phyloP scores from a whole-genome alignment of 169 alveolate species.

The Cyclospora cayetanensis region DNA sequence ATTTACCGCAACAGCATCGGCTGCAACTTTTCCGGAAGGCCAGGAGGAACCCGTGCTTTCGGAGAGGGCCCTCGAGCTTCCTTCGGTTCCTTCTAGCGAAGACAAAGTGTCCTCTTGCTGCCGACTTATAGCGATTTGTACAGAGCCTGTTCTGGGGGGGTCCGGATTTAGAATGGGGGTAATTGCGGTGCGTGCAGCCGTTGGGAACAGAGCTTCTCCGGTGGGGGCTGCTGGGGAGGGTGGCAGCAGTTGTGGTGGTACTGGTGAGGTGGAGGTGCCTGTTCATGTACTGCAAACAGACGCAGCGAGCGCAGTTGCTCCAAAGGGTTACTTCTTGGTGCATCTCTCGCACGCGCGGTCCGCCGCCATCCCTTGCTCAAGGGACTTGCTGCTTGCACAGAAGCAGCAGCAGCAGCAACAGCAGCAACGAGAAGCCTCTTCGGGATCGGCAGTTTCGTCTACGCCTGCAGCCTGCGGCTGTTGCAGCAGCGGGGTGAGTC shows the following conservation, averaged over 20 bases:
- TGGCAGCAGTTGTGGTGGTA: not conserved
- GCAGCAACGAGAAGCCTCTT: not conserved
- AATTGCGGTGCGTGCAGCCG: constrained; percentile 1
- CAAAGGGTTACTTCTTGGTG: constrained; percentile 42
- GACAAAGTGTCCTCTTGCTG: constrained; percentile 4
- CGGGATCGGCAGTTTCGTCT: not conserved
- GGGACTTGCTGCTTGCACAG: constrained; percentile 1
- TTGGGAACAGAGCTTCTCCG: not conserved
- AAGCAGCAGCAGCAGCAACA: constrained; percentile 56
- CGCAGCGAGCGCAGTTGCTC: constrained; percentile 33
- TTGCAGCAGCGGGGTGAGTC: constrained; percentile 36
- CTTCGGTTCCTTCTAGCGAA: too few species aligned
- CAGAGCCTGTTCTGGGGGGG: constrained; percentile 38
- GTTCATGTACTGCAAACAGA: constrained; percentile 42
- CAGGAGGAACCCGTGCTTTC: too few species aligned
- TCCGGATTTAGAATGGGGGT: constrained; percentile 47
- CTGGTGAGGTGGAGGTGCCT: constrained; percentile 32
- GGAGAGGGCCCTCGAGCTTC: too few species aligned
- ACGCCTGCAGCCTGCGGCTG: constrained; percentile 15
- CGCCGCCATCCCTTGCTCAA: constrained; percentile 17
- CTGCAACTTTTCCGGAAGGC: too few species aligned
- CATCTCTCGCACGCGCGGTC: constrained; percentile 18
- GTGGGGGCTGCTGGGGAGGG: not conserved
- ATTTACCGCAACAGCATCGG: too few species aligned
- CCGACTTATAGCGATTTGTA: constrained; percentile 45